Evolutionary conservation across 371 early-diverging fungal species (phyloP).

Genomic region (Lichtheimia hyalospora): DNA sequence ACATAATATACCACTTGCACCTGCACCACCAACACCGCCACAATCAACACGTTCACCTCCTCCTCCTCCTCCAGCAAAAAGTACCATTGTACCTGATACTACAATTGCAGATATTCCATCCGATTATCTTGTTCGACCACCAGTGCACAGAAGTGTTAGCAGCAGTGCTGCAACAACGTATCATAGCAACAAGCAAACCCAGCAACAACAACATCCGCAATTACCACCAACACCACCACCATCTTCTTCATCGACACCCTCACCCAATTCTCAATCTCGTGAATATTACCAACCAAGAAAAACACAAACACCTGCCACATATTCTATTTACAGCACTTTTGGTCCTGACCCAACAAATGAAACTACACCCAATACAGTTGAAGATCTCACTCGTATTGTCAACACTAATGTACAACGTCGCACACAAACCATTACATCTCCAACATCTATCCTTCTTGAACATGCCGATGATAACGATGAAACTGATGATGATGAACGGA

Average conservation of each 20-base stretch:
- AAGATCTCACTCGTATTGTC: constrained; percentile 13
- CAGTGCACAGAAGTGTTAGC: neutral
- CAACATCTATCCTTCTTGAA: neutral
- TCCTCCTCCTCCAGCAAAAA: neutral
- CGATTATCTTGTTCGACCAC: constrained; percentile 1
- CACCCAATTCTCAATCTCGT: too few species aligned
- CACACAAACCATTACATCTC: constrained; percentile 7
- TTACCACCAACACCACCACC: constrained; percentile 22
- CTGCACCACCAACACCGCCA: constrained; percentile 14
- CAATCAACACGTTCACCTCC: neutral
- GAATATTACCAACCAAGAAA: neutral
- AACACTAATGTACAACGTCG: constrained; percentile 21
- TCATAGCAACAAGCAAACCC: constrained; percentile 2
- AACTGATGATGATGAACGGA: neutral
- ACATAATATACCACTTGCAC: constrained; percentile 26
- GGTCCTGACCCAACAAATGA: constrained; percentile 20
- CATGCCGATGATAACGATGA: neutral
- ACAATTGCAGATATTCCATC: constrained; percentile 3
- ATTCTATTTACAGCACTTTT: constrained; percentile 43
- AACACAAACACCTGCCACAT: constrained; percentile 18
- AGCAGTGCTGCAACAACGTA: neutral
- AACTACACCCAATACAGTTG: neutral
- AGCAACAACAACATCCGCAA: neutral
- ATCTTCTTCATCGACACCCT: constrained; percentile 16
- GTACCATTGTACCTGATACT: neutral